phyloP scores from a whole-genome alignment of 176 grass and related monocot genomes.

The Puya raimondii region DNA sequence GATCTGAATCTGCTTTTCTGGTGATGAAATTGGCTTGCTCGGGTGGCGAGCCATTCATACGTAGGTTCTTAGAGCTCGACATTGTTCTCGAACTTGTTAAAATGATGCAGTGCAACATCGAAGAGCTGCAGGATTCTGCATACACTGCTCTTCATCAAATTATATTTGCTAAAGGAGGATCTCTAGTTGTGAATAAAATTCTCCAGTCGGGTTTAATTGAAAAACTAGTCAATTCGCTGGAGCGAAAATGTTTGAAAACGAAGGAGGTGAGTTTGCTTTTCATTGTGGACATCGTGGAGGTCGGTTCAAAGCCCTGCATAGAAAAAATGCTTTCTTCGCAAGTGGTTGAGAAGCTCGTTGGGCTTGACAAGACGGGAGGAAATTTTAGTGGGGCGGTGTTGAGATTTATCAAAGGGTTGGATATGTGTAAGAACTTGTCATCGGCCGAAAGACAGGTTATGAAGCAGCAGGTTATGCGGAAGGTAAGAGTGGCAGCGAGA shows the following conservation, averaged over 20 bases:
- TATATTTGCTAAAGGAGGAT: conserved; percentile 50
- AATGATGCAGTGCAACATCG: conserved; percentile 53
- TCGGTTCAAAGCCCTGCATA: conserved; percentile 54
- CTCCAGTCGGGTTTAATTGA: conserved; percentile 38
- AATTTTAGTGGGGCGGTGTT: conserved; percentile 41
- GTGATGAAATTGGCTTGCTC: conserved; percentile 61
- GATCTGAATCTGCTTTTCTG: conserved; percentile 49
- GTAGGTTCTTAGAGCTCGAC: conserved; percentile 52
- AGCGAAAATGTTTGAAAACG: conserved; percentile 44
- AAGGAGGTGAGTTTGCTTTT: conserved; percentile 47
- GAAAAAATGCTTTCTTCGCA: conserved; percentile 49
- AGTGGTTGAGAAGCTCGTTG: conserved; percentile 46
- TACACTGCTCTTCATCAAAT: conserved; percentile 61
- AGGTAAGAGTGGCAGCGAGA: conserved; percentile 43
- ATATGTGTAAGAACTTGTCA: conserved; percentile 67
- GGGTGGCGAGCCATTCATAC: conserved; percentile 46
- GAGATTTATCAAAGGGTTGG: conserved; percentile 64
- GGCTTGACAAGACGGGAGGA: conserved; percentile 41
- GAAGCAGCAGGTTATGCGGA: conserved; percentile 65
- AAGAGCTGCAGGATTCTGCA: conserved; percentile 61
- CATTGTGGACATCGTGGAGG: conserved; percentile 42
- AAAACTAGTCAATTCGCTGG: conserved; percentile 41
- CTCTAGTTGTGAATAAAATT: conserved; percentile 39
- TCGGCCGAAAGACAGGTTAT: conserved; percentile 47
- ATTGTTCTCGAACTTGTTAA: conserved; percentile 48